Conservation (phyloP, 176 grass and related monocot species). For the Lolium rigidum region DNA sequence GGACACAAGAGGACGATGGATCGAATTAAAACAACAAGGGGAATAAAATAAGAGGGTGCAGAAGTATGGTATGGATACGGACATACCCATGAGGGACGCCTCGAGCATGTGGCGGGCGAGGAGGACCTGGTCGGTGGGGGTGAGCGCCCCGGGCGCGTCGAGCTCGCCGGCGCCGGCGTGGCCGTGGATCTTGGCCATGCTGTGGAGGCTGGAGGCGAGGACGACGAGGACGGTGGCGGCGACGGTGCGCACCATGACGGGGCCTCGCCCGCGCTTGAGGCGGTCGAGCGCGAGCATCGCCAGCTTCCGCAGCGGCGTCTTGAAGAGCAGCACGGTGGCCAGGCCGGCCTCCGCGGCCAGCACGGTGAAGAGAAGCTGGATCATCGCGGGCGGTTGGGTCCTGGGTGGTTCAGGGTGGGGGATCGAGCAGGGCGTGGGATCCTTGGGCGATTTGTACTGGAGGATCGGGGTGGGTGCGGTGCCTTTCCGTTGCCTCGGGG, state of each 20-base stretch:
- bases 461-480: background rate
- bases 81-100: constrained; percentile 79
- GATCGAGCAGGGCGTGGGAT: background rate
- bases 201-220: constrained; percentile 73
- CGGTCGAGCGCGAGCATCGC: constrained; percentile 61
- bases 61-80: too few relatives aligned
- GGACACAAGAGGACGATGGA: background rate
- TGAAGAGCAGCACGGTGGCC: constrained; percentile 70
- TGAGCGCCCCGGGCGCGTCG: constrained; percentile 44
- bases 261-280: constrained; percentile 74
- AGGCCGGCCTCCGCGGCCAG: constrained; percentile 59
- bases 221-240: constrained; percentile 74
- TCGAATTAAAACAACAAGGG: background rate
- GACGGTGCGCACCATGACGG: constrained; percentile 81
- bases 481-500: constrained; percentile 8
- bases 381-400: constrained; percentile 47
- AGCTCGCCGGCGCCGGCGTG: constrained; percentile 52
- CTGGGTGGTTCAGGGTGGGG: background rate
- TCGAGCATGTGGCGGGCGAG: constrained; percentile 85
- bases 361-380: constrained; percentile 78
- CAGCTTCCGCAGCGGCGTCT: constrained; percentile 69
- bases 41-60: background rate
- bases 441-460: background rate
- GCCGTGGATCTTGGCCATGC: constrained; percentile 76
- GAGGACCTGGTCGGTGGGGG: constrained; percentile 91